Evolutionary conservation across 306 rosid genomes (phyloP).

Genomic region (Lithocarpus polystachyus): DNA sequence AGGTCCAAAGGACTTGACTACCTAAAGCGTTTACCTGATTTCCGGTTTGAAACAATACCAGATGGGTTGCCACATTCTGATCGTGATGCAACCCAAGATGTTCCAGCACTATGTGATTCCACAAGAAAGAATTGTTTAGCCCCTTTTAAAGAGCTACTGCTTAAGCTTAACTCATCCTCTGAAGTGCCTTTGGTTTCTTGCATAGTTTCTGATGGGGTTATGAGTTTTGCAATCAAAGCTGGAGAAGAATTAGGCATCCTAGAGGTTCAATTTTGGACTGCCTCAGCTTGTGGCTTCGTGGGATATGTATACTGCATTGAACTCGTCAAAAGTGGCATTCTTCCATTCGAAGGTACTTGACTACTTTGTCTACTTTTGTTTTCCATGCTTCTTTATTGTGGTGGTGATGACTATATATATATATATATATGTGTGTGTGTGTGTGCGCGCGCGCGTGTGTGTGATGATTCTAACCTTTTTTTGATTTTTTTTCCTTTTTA

Average conservation of each 20-base stretch:
- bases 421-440: no score
- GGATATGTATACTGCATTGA: constrained; percentile 13
- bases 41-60: constrained; percentile 28
- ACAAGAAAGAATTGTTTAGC: constrained; percentile 11
- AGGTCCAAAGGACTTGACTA: constrained; percentile 13
- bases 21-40: not conserved
- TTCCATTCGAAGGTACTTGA: constrained; percentile 29
- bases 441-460: no score
- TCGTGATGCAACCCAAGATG: constrained; percentile 21
- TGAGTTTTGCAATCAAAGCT: constrained; percentile 19
- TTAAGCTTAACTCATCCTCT: constrained; percentile 3
- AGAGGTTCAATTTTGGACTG: constrained; percentile 28
- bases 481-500: no score
- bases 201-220: constrained; percentile 16
- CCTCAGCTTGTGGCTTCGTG: constrained; percentile 34
- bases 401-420: no score
- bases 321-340: constrained; percentile 19
- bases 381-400: no score
- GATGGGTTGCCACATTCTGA: constrained; percentile 25
- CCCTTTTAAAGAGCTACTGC: constrained; percentile 26
- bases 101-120: constrained; percentile 11
- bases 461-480: no score
- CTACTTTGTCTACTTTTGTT: no score
- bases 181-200: constrained; percentile 22
- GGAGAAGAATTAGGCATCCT: constrained; percentile 20